Conservation (phyloP, 148 eudicot genomes). For the Chenopodium quinoa region DNA sequence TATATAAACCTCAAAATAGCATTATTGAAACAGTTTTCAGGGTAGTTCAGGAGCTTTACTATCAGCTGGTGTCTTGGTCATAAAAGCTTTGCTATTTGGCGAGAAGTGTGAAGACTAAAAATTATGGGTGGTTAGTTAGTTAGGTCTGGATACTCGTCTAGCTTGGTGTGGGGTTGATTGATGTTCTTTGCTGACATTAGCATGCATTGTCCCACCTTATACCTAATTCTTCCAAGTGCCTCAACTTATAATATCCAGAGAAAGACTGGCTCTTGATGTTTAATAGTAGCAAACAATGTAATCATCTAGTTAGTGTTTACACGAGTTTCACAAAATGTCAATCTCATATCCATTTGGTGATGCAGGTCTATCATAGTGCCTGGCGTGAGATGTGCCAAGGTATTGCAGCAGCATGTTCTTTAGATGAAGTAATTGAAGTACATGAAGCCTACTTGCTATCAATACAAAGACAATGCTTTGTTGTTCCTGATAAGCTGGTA, state of each 20-base stretch:
- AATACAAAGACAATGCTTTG: constrained; percentile 94
- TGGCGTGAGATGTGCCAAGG: constrained; percentile 95
- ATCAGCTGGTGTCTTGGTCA: no score
- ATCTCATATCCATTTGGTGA: constrained; percentile 3
- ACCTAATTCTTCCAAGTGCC: not conserved
- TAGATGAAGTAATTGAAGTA: constrained; percentile 92
- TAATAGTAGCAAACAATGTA: constrained; percentile 7
- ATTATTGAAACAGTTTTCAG: not conserved
- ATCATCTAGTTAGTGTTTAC: not conserved
- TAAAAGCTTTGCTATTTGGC: no score
- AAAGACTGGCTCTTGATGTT: not conserved
- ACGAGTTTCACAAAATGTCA: not conserved
- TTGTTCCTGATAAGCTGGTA: constrained; percentile 96
- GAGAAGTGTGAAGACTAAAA: no score
- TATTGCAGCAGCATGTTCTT: constrained; percentile 82
- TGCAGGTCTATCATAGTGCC: constrained; percentile 91
- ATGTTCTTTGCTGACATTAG: not conserved
- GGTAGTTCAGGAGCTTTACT: no score
- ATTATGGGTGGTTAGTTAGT: no score
- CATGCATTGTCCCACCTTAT: not conserved
- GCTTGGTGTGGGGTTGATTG: not conserved
- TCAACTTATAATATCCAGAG: not conserved
- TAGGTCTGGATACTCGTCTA: not conserved
- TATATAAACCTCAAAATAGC: no score
- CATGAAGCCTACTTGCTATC: constrained; percentile 91